Evolutionary conservation across 2,329 filamentous ascomycete genomes (phyloP), one percentile per base, ranked within the genome.

Genomic region (Aspergillus sp.): DNA sequence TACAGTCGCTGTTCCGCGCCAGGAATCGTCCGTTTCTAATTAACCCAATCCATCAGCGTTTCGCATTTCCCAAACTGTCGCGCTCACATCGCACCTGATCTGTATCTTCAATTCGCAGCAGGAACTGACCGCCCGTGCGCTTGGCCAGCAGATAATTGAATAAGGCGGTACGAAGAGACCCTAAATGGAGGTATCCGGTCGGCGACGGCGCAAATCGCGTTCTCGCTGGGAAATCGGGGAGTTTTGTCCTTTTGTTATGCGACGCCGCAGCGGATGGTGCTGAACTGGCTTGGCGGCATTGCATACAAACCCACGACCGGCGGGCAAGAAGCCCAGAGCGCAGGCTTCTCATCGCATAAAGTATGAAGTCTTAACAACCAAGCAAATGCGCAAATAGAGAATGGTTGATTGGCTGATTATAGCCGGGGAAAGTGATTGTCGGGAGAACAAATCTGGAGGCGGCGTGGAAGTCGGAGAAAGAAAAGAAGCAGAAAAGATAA

Each of bases 121-220:
- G 77, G 68, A 99, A 99, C 72, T 96, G 89, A 6, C 95, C 95
- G 4, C 89, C 88, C 0, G 95, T 96, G 3, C 89, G 86, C 68
- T 88, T 90, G 0, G 95, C 93, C n/a, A 96, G 82, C 4, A 99
- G 79, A 65, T 93, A 97, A 69, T 96, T 98, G 79, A 92, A 98
- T n/a, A 99, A 77, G 0, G 96, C 96, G 0, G 95, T 99, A 58
- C 95, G 84, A 37, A 99, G 76, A 0, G 93, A 96, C 4, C 95
- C 95, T 12, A 99, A 81, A 75, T 99, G 95, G 23, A 99, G 82
- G 68, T 93, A 93, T 1, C 95, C 95, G 0, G 95, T 99, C 0
- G 95, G 95, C 1, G 95, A 98, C 0, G 95, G 95, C 1, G 96
- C 95, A 75, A 99, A 99, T 47, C 95, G 88, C 17, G 95, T 91